Percentiles rank a stretch among this genome's conserved stretches.
Conservation (phyloP, 2,329 filamentous ascomycete species). For the Penicillium sp. region DNA sequence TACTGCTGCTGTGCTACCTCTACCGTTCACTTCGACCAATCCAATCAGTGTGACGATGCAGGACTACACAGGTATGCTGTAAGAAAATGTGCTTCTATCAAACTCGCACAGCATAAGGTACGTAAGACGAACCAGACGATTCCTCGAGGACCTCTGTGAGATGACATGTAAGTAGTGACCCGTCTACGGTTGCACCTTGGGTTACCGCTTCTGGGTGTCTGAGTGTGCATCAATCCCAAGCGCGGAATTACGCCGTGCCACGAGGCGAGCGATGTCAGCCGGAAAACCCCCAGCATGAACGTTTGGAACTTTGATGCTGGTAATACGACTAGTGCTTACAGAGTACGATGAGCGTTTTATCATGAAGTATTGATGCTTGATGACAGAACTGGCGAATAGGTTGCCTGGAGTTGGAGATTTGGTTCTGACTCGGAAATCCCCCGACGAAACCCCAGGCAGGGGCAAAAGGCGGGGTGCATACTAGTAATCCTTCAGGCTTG, state of each 20-base stretch:
- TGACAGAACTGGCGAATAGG: background rate
- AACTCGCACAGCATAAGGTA: background rate
- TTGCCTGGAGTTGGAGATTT: background rate
- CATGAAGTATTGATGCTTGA: background rate
- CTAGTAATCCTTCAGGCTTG: background rate
- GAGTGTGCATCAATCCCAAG: background rate
- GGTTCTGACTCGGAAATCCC: background rate
- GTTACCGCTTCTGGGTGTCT: background rate
- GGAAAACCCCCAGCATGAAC: constrained; percentile 9
- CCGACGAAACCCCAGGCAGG: background rate
- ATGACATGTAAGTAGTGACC: background rate
- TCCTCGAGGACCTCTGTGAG: background rate
- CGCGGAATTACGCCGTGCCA: constrained; percentile 4
- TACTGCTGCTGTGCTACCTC: background rate
- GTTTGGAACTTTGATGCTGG: background rate
- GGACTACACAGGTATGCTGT: background rate
- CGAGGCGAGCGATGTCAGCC: background rate
- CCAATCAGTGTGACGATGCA: background rate
- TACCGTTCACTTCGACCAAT: background rate
- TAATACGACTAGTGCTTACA: background rate
- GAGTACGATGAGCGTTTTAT: background rate
- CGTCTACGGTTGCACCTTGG: background rate
- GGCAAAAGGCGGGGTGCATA: background rate
- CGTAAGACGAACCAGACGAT: background rate
- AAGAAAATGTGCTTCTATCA: background rate